phyloP scores from a whole-genome alignment of 257 asterid species.

The Marsdenia floribunda region DNA sequence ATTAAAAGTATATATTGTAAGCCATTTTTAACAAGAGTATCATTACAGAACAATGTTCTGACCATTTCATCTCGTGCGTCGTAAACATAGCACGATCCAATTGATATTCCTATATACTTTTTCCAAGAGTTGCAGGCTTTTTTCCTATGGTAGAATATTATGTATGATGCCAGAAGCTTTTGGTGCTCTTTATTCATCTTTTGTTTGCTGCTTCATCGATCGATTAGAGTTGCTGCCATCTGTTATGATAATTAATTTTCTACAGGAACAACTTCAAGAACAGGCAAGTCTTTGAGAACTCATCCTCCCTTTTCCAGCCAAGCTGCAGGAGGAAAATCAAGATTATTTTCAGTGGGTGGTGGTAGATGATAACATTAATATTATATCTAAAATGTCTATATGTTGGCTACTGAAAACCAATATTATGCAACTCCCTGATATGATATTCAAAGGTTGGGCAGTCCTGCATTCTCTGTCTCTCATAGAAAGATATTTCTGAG shows the following conservation, averaged over 20 bases:
- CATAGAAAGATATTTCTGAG: too few relatives aligned
- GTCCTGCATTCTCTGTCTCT: too few relatives aligned
- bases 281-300: conserved; percentile 50
- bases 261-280: conserved; percentile 89
- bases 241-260: conserved; percentile 15
- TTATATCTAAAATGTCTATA: too few relatives aligned
- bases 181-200: background rate
- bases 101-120: background rate
- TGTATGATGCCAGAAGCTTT: background rate
- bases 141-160: background rate
- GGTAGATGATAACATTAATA: too few relatives aligned
- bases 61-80: too few relatives aligned
- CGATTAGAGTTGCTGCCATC: background rate
- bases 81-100: background rate
- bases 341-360: too few relatives aligned
- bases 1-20: background rate
- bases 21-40: background rate
- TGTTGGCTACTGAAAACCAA: background rate
- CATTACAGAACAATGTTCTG: background rate
- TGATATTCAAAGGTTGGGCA: too few relatives aligned
- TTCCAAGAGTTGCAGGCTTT: background rate
- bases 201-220: background rate
- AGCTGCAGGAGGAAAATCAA: too few relatives aligned
- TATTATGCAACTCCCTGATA: too few relatives aligned
- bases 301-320: background rate